Base-by-base conservation (phyloP, 345 rosid species). In the Litchi chinensis region DNA sequence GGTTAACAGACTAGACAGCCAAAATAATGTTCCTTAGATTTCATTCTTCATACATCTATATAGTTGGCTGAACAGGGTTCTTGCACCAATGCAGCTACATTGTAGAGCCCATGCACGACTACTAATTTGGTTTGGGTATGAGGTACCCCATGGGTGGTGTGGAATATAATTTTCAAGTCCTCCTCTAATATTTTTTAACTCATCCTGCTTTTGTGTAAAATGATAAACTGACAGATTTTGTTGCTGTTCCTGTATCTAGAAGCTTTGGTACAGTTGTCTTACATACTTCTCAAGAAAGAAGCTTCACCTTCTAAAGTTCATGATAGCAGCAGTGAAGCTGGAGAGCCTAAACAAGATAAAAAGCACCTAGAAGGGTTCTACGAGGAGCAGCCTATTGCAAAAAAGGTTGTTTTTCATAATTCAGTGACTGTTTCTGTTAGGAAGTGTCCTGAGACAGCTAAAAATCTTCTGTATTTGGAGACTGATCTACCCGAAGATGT, bases 401-500 rank as follows among this genome's bases (percentile, higher is more conserved):
- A 91, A 86, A 79, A 74, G 82, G 80, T 88, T 76, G 66, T 89
- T 70, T 44, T 85, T 70, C 83, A 75, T 70, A 87, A 85, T 83
- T 83, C 89, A 28, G 88, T 89, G 86, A 87, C 83, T 78, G 90
- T 92, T 79, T 84, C 89, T 71, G 93, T 90, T 67, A 90, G 81
- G 80, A 91, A 87, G 81, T 89, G 98, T 77, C 83, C 89, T 22
- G 85, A 90, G 84, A 89, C 91, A 63, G 86, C 85, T 56, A 93
- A 86, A 82, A 88, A 83, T 87, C 82, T 92, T 73, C 76, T 93
- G 50, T 81, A 77, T 71, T 77, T 95, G 76, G 98, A 92, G 77
- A 92, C 95, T 71, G 98, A 93, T 90, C 79, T 93, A 63, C 90
- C 91, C 41, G 98, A 90, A 88, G 91, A 92, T 83, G 95, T 92